A percentile compares a stretch with the other conserved stretches of the same genome.
Conservation (phyloP, 371 early-diverging fungal genomes). For the Phascolomyces articulosus region DNA sequence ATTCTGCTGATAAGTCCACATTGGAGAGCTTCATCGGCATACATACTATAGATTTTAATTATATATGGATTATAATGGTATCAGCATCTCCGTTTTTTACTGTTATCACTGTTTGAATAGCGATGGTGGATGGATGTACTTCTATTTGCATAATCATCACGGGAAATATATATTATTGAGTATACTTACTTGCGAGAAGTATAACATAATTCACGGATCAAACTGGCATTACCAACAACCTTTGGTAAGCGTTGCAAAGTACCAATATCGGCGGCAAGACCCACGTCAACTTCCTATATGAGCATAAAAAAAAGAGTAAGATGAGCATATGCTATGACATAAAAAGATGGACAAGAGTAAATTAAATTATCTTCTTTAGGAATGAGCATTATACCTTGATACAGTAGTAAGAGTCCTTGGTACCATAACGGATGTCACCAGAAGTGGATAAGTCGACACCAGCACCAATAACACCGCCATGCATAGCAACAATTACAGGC, state of each 20-base stretch:
- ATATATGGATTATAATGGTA: no score
- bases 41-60: neutral
- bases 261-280: constrained; percentile 88
- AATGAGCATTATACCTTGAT: constrained; percentile 73
- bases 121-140: no score
- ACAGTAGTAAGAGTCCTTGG: constrained; percentile 79
- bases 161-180: neutral
- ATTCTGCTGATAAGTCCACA: constrained; percentile 82
- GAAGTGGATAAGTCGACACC: constrained; percentile 90
- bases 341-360: no score
- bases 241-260: constrained; percentile 95
- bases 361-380: neutral
- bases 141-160: no score
- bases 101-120: constrained; percentile 4
- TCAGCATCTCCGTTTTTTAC: no score
- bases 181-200: constrained; percentile 74
- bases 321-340: no score
- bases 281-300: constrained; percentile 82
- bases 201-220: constrained; percentile 87
- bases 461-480: constrained; percentile 88
- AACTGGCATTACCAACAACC: constrained; percentile 88
- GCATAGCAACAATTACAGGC: constrained; percentile 88
- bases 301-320: neutral
- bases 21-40: constrained; percentile 76
- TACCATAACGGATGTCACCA: constrained; percentile 86